Evolutionary conservation across 2,329 filamentous ascomycete genomes (phyloP), one percentile per base, ranked within the genome.

Genomic region (Chaetomiaceae sp.): DNA sequence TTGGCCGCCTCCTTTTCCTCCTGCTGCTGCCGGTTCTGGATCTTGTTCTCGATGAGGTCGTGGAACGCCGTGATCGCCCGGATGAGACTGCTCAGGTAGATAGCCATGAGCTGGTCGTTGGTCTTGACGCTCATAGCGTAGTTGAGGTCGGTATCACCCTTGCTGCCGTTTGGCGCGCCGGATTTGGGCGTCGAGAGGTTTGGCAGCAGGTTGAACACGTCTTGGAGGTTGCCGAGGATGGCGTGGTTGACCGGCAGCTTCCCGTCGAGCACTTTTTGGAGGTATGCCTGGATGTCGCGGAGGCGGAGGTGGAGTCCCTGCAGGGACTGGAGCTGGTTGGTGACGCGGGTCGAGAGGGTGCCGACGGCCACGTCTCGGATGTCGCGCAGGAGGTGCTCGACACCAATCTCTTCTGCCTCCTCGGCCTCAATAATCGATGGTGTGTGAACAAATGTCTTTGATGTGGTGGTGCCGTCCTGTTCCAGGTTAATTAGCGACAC

Each of bases 11-110:
- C 92, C 73, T 92, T 92, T 65, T 99, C 93, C 66, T 97, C 93
- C 65, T 95, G 87, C 69, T 95, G 89, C 72, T 97, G 91, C 68
- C 92, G 82, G 73, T 99, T 99, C 75, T 97, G 92, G 61, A 97
- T 96, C 81, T 99, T 99, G 77, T 99, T 99, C 76, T 99, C 93
- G 60, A 99, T 99, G 60, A 99, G 74, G 68, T 99, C 93, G 70
- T 99, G 93, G 85, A 97, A 99, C 7, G 93, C 93, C 12, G 93
- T 97, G 66, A 99, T 99, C 51, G 93, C 93, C 55, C 93, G 82
- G 71, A 99, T 97, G 75, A 97, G 75, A 74, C 89, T 95, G 73
- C 89, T 95, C 48, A 99, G 78, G 71, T 99, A 99, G 68, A 99
- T 97, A 46, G 91, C 84, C 88, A 99, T 96, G 58, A 99, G 81